phyloP scores from a whole-genome alignment of 306 rosid genomes.

The Trichosanthes cucumerina region DNA sequence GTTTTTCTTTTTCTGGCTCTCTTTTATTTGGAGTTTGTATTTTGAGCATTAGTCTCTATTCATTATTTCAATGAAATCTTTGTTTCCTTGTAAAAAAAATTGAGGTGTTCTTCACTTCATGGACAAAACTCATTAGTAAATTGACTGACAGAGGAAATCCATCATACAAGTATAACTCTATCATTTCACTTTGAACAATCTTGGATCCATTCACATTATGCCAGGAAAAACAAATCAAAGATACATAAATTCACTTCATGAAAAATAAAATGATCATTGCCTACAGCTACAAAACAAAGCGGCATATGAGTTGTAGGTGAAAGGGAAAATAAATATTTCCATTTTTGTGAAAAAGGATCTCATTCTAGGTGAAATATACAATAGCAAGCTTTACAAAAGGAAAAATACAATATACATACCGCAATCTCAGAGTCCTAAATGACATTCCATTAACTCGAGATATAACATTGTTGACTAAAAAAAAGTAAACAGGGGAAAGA shows the following conservation, averaged over 20 bases:
- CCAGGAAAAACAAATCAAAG: neutral
- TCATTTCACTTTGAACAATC: neutral
- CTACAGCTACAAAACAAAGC: neutral
- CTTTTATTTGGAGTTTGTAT: too few species aligned
- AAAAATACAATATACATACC: neutral
- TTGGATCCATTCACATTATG: neutral
- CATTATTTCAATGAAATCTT: too few species aligned
- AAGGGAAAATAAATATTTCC: neutral
- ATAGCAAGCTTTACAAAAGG: neutral
- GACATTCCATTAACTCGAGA: neutral
- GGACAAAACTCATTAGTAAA: neutral
- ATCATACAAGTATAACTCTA: neutral
- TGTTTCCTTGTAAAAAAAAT: too few species aligned
- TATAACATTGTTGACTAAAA: neutral
- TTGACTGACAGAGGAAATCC: neutral
- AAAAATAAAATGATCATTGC: neutral
- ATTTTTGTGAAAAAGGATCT: neutral
- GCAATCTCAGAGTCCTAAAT: neutral
- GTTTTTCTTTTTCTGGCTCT: too few species aligned
- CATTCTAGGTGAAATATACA: neutral
- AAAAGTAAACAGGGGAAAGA: neutral
- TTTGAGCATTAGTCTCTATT: too few species aligned
- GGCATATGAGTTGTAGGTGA: neutral
- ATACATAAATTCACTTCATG: neutral
- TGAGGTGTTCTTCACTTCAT: neutral